Evolutionary conservation across 106 monocot species (phyloP), one percentile per base, ranked within the genome.

Genomic region (Apostasia shenzhenica): DNA sequence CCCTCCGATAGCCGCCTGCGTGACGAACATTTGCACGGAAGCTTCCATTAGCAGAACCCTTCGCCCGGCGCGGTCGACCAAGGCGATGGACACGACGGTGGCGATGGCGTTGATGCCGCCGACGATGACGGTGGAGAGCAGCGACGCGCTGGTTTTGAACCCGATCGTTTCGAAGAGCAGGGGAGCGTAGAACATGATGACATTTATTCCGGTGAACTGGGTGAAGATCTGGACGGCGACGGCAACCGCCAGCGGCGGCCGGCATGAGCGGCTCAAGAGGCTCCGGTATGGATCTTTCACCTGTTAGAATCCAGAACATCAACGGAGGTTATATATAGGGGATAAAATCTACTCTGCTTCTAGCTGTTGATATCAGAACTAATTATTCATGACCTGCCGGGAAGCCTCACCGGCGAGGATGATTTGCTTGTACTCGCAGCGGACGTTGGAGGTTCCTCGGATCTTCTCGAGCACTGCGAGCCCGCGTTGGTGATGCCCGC

Each of bases 151-250:
- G 66, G 2, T 78, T 66, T 78, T 78, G 44, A 78, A 78, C 3
- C 78, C 78, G n/a, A 78, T 3, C 37, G 72, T 59, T 50, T 78
- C 58, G 51, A 78, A 78, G 51, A 78, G 66, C 37, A 78, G 54
- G 0, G 78, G 78, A 1, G 72, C 72, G 38, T 78, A 78, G 56
- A 78, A 78, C 66, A 78, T 71, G 45, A 72, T 72, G 8, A 66
- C 66, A 38, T 78, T 78, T 2, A 72, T 71, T 42, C 78, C 78
- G 0, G 78, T 78, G 49, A 78, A 72, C 57, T 72, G 78, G 46
- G 72, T 64, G 54, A 78, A 78, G 6, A 72, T 45, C 57, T 66
- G 72, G 41, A 78, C 55, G 6, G 14, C 26, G 2, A 72, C 3
- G 7, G 66, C 72, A 11, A 78, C 72, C 56, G 72, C 72, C 2